phyloP scores from a whole-genome alignment of 108 stramenopile genomes.

The Cyclotella baltica region DNA sequence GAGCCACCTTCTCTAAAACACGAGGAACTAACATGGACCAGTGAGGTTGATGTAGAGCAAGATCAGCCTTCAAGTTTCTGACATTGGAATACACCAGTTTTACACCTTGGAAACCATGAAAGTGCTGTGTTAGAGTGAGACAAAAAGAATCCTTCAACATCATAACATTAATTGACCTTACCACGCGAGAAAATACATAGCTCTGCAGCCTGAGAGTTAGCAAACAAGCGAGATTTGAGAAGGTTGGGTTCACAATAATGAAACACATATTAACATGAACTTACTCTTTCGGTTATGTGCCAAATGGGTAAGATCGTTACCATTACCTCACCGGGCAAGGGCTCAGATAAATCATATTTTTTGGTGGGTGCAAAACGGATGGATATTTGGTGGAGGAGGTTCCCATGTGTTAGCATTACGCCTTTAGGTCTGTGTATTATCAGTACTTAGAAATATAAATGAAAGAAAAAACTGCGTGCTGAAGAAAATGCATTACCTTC shows the following conservation, averaged over 20 bases:
- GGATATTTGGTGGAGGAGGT: constrained; percentile 52
- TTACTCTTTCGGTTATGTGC: constrained; percentile 51
- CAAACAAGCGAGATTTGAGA: no score
- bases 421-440: constrained; percentile 52
- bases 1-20: constrained; percentile 52
- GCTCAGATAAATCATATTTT: constrained; percentile 28
- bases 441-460: no score
- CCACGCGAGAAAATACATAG: constrained; percentile 37
- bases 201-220: constrained; percentile 45
- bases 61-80: constrained; percentile 61
- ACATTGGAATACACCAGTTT: constrained; percentile 57
- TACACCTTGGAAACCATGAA: constrained; percentile 34
- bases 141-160: no score
- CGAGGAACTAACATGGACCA: constrained; percentile 65
- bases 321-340: constrained; percentile 44
- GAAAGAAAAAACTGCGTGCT: constrained; percentile 14
- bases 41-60: constrained; percentile 60
- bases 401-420: constrained; percentile 70
- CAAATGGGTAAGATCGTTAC: constrained; percentile 41
- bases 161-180: no score
- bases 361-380: constrained; percentile 37
- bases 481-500: constrained; percentile 46
- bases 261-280: no score
- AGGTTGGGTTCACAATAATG: no score
- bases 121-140: no score